Evolutionary conservation across 345 rosid genomes (phyloP), one percentile per base, ranked within the genome.

Genomic region (Salix viminalis): DNA sequence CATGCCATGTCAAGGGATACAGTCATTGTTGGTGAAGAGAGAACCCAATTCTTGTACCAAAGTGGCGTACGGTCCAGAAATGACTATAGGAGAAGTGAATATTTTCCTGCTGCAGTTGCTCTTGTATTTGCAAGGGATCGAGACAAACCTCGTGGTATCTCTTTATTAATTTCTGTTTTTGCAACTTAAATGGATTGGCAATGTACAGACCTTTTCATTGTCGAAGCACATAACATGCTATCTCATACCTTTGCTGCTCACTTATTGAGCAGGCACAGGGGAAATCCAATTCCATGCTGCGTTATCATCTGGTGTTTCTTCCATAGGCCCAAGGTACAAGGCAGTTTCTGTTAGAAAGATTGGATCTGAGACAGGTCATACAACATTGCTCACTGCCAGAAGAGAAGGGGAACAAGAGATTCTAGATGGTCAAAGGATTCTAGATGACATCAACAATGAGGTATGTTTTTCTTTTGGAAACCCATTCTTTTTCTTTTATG

Each of bases 121-220:
- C 88, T 93, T 50, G 81, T 90, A 56, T 88, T 95, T 83, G 92
- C 92, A 64, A 89, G 84, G 83, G 94, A 91, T 73, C 87, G 85
- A 85, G 78, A 85, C 77, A 87, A 85, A 73, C 84, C 83, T 73
- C 77, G 52, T 36, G 91, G 99, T 93, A 89, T 82, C 18, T 11
- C 14, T 77, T 54, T 65, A 16, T 34, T 70, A 42, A 32, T 58
- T 73, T 71, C 28, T 42, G 39, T 54, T 2, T 56, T 61, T 48
- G 48, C 36, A 48, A 52, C 19, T 70, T 19, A 67, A 67, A 50
- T 60, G 72, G 48, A 78, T 32, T 73, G n/a, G 9, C 10, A 60
- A 26, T 32, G 4, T 15, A 7, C 18, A 21, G 37, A 36, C 58
- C 52, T 61, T 46, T 34, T 13, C 39, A 8, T 75, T 18, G 10